These are phyloP conservation scores for Canavalia ensiformis DNA, from an alignment of 306 rosid genomes.

Conservation along the genomic window DNA sequence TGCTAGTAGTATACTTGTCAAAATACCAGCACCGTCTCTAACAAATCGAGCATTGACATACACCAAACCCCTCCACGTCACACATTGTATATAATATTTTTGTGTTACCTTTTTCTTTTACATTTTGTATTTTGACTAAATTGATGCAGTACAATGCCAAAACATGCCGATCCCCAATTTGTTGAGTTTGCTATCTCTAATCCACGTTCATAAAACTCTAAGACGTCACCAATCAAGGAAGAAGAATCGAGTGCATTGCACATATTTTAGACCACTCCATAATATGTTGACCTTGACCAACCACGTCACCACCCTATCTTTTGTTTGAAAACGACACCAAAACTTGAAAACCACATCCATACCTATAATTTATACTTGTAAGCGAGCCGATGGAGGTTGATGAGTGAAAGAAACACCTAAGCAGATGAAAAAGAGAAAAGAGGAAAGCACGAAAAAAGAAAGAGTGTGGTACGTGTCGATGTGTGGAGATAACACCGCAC, in stretches of 20 bases:
- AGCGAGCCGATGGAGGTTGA: slow-evolving; percentile 54
- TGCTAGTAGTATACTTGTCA: slow-evolving; percentile 37
- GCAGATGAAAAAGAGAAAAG: slow-evolving; percentile 18
- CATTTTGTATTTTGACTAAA: slow-evolving; percentile 21
- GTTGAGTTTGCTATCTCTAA: slow-evolving; percentile 26
- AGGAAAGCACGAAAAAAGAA: not conserved
- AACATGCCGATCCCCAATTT: slow-evolving; percentile 40
- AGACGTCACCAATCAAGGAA: slow-evolving; percentile 44
- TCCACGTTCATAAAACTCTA: slow-evolving; percentile 61
- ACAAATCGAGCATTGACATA: slow-evolving; percentile 3
- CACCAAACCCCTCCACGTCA: slow-evolving; percentile 44
- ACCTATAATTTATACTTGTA: slow-evolving; percentile 41
- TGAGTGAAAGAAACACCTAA: slow-evolving; percentile 73
- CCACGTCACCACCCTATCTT: slow-evolving; percentile 54
- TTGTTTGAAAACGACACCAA: slow-evolving; percentile 25
- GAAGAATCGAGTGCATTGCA: slow-evolving; percentile 54
- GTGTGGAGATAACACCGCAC: not conserved
- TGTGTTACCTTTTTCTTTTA: slow-evolving; percentile 21
- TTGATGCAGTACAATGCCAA: slow-evolving; percentile 32
- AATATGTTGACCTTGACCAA: slow-evolving; percentile 59
- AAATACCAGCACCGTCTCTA: slow-evolving; percentile 40
- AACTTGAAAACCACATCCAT: slow-evolving; percentile 16
- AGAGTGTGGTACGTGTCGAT: slow-evolving; percentile 50
- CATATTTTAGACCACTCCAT: not conserved
- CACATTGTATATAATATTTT: not conserved